Percentiles rank a stretch among this genome's conserved stretches.
phyloP scores from a whole-genome alignment of 371 early-diverging fungal species.

The Cokeromyces recurvatus region DNA sequence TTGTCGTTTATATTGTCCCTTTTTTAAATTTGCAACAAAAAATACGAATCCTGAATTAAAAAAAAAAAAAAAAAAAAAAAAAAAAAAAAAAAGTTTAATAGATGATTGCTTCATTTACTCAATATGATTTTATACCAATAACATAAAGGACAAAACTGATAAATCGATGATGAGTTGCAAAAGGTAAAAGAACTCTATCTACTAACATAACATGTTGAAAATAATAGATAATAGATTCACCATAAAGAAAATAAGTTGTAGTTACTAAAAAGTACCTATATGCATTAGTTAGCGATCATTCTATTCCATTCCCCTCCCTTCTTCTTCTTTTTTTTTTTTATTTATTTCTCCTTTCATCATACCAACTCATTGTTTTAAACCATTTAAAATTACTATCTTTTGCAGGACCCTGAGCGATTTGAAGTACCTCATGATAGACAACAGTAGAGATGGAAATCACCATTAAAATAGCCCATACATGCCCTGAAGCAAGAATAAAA shows the following conservation, averaged over 20 bases:
- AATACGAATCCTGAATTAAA: slow-evolving; percentile 74
- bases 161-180: slow-evolving; percentile 92
- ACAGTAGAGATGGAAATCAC: slow-evolving; percentile 74
- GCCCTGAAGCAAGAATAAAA: slow-evolving; percentile 71
- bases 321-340: background rate
- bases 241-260: slow-evolving; percentile 91
- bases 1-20: slow-evolving; percentile 85
- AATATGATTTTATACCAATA: slow-evolving; percentile 58
- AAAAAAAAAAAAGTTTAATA: too few relatives aligned
- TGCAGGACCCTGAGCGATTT: slow-evolving; percentile 74
- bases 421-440: slow-evolving; percentile 85
- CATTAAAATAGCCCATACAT: slow-evolving; percentile 68
- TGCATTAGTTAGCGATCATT: background rate
- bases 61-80: background rate
- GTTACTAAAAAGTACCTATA: slow-evolving; percentile 75
- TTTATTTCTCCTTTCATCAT: slow-evolving; percentile 6
- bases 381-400: slow-evolving; percentile 82
- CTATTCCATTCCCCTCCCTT: too few relatives aligned
- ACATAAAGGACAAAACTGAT: slow-evolving; percentile 88
- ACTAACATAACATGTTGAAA: slow-evolving; percentile 76
- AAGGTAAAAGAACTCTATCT: slow-evolving; percentile 76
- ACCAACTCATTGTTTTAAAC: slow-evolving; percentile 88
- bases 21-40: slow-evolving; percentile 91
- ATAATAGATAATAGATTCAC: slow-evolving; percentile 87
- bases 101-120: background rate